Percentiles rank a stretch among this genome's conserved stretches.
Conservation (phyloP, 768 basidiomycete genomes). For the Clitopilus passeckerianus region DNA sequence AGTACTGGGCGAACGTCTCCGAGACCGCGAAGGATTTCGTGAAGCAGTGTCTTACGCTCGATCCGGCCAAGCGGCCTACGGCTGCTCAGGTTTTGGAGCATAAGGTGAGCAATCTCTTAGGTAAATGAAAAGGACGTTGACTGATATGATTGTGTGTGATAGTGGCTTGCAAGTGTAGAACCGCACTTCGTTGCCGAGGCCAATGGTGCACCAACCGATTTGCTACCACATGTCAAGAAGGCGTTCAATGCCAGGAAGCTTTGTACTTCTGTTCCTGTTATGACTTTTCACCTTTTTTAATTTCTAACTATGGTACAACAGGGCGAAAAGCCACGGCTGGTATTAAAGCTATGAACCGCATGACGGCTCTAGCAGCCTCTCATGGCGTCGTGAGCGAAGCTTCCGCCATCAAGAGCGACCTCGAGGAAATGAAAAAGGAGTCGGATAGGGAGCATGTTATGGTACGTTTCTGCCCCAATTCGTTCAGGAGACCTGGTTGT, state of each 20-base stretch:
- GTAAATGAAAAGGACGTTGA: background rate
- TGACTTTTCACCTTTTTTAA: conserved; percentile 4
- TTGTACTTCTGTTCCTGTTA: conserved; percentile 44
- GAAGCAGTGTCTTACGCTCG: conserved; percentile 73
- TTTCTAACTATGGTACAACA: conserved; percentile 20
- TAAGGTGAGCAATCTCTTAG: conserved; percentile 28
- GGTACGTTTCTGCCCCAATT: background rate
- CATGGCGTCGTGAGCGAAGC: conserved; percentile 17
- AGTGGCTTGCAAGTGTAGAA: conserved; percentile 69
- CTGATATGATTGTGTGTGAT: background rate
- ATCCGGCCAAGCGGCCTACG: conserved; percentile 77
- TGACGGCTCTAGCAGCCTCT: conserved; percentile 53
- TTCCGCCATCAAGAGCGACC: background rate
- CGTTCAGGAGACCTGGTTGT: background rate
- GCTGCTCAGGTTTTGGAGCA: conserved; percentile 72
- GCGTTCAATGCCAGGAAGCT: conserved; percentile 85
- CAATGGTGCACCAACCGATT: conserved; percentile 62
- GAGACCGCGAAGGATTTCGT: conserved; percentile 84
- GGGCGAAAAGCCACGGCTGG: conserved; percentile 87
- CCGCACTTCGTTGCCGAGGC: conserved; percentile 72
- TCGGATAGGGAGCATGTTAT: background rate
- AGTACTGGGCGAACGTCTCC: conserved; percentile 87
- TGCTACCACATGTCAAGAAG: conserved; percentile 86
- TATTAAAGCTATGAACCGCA: conserved; percentile 81
- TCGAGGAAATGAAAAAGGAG: background rate